phyloP scores from a whole-genome alignment of 2,329 filamentous ascomycete species.

The Fusarium nelsonii region DNA sequence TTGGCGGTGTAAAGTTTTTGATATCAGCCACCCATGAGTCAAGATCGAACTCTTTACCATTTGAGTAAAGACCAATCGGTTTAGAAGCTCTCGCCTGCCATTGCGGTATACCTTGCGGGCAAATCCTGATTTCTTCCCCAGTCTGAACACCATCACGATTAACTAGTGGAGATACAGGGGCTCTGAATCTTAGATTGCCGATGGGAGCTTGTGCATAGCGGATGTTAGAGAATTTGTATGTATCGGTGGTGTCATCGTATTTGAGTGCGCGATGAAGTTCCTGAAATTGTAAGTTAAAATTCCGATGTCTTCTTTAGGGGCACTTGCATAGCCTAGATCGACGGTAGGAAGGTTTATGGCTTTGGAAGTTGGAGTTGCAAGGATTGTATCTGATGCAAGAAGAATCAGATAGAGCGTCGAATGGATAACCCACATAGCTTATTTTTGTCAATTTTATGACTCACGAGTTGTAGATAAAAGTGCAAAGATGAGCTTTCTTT shows the following conservation, averaged over 20 bases:
- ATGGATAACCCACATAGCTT: background rate
- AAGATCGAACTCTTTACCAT: background rate
- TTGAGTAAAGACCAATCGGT: background rate
- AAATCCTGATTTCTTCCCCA: background rate
- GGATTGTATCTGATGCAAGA: fast-evolving
- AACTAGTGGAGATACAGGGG: fast-evolving
- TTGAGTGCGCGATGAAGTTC: background rate
- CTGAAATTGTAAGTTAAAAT: background rate
- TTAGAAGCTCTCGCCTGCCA: background rate
- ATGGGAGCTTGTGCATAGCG: background rate
- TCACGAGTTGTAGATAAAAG: too few species aligned
- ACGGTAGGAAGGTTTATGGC: background rate
- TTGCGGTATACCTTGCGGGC: background rate
- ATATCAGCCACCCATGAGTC: background rate
- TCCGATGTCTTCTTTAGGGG: too few species aligned
- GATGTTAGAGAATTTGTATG: background rate
- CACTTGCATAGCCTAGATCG: background rate
- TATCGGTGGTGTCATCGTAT: background rate
- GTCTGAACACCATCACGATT: background rate
- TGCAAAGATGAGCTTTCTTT: too few species aligned
- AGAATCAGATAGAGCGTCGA: background rate
- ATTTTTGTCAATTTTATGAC: too few species aligned
- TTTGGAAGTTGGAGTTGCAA: background rate
- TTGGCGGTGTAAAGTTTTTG: fast-evolving
- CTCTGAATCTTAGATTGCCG: background rate